Evolutionary conservation across 176 grass and related monocot species (phyloP), one percentile per base, ranked within the genome.

Genomic region (Cenchrus americanus): DNA sequence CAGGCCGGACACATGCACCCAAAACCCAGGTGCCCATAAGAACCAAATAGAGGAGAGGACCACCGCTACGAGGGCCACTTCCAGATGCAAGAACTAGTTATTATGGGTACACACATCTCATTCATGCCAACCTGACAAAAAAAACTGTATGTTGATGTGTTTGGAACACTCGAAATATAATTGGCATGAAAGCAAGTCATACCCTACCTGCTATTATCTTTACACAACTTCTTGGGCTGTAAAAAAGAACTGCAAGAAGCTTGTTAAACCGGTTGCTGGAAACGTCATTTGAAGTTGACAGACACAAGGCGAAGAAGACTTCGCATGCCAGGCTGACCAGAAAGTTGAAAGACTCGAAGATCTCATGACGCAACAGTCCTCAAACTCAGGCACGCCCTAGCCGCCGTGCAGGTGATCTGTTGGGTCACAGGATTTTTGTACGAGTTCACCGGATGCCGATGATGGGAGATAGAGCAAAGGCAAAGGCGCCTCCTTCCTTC

Each of bases 401-500:
- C 48, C 60, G n/a, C 46, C 26, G 46, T 80, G 75, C 6, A 61
- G 22, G 40, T 59, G 37, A 0, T 21, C 26, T 88, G 75, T 75
- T 42, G 27, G 14, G 52, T 66, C 86, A 49, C 49, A 41, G 50
- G 78, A 21, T 4, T 46, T 46, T 26, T 15, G 82, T n/a, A 22
- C 67, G 47, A 61, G 76, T 57, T 66, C 13, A 79, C 74, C 47
- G 34, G 77, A 50, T 40, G 75, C 58, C 73, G 47, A 71, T 32
- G 60, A 43, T 1, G 50, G 27, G 43, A 40, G n/a, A n/a, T n/a
- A n/a, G 46, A 77, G 67, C 14, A 22, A 40, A 74, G 50, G n/a
- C 82, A 51, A 34, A n/a, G 47, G 18, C 32, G 34, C 76, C 76
- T 48, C 37, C 69, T n/a, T n/a, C n/a, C 37, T 30, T 24, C 19